Evolutionary conservation across 345 rosid species (phyloP), one percentile per base, ranked within the genome.

Genomic region (Eucalyptus caleyi): DNA sequence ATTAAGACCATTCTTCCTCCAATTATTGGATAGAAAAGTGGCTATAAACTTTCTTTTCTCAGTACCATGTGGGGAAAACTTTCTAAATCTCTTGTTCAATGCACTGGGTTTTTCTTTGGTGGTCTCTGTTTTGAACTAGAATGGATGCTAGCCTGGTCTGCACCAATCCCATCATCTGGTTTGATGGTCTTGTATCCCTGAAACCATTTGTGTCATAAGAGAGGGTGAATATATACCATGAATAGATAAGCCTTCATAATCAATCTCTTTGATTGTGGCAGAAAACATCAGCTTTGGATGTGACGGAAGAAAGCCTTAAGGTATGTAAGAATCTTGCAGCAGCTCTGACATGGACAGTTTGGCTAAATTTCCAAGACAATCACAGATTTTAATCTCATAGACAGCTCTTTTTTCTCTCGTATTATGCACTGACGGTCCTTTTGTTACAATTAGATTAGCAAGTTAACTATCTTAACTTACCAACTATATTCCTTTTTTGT

Each of bases 261-360:
- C 21, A 6, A 27, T 77, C 89, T 44, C 89, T 89, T 8, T 85
- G 51, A 87, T 88, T 90, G 89, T 87, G 90, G 92, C 96, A 97
- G 99, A 97, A 97, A 96, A 89, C 96, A 85, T 88, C 96, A 65
- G 98, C 97, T 89, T 90, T 95, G 93, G 98, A 97, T 65, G 94
- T 93, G 37, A 90, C 93, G 6, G 98, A 96, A 90, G 98, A 96
- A 91, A 93, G 92, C 88, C 96, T 96, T 44, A 95, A 95, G 99
- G 98, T 97, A 94, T 37, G 44, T 21, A 72, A 72, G 27, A 72
- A 72, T 72, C 82, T 32, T 89, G 65, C 49, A 53, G n/a, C 53
- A 86, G 12, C 87, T 45, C 87, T 86, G 40, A 86, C 16, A n/a
- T 5, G 5, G 23, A 49, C 44, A 6, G 87, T 86, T 27, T 21